Evolutionary conservation across 2,329 filamentous ascomycete genomes (phyloP).

Genomic region (Penicillium sp.): DNA sequence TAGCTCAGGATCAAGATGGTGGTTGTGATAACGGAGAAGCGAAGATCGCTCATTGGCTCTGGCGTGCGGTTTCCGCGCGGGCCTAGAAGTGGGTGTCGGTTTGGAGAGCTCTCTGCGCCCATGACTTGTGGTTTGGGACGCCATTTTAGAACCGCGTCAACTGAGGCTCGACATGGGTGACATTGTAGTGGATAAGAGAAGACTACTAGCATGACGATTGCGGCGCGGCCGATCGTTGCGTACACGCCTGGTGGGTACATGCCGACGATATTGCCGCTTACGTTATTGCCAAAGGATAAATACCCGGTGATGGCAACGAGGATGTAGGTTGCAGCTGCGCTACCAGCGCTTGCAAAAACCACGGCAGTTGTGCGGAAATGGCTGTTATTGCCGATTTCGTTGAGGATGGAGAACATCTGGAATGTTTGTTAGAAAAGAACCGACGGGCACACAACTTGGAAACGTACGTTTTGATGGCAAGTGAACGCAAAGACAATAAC

Average conservation of each 20-base stretch:
- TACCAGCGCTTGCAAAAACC: constrained; percentile 78
- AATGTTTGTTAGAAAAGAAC: constrained; percentile 13
- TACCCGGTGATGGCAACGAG: constrained; percentile 94
- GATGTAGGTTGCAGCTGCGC: constrained; percentile 81
- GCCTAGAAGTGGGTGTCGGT: constrained; percentile 43
- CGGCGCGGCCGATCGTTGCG: constrained; percentile 88
- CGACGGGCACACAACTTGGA: background rate
- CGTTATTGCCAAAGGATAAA: constrained; percentile 85
- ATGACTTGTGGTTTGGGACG: constrained; percentile 54
- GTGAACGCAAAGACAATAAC: constrained; percentile 99
- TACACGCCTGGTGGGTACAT: constrained; percentile 80
- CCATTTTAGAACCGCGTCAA: constrained; percentile 94
- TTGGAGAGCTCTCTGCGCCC: constrained; percentile 43
- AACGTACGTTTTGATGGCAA: constrained; percentile 87
- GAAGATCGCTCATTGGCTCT: constrained; percentile 74
- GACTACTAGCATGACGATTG: constrained; percentile 92
- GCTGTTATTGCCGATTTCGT: constrained; percentile 85
- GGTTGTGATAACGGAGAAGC: constrained; percentile 87
- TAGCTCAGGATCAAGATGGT: constrained; percentile 81
- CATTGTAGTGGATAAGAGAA: constrained; percentile 96
- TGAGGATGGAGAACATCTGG: constrained; percentile 97
- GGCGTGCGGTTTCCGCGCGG: constrained; percentile 44
- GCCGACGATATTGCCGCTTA: constrained; percentile 87
- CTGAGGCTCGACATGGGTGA: constrained; percentile 90
- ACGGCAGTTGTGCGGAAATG: constrained; percentile 75